Conservation (phyloP, 345 rosid genomes). For the Atalantia buxifolia region DNA sequence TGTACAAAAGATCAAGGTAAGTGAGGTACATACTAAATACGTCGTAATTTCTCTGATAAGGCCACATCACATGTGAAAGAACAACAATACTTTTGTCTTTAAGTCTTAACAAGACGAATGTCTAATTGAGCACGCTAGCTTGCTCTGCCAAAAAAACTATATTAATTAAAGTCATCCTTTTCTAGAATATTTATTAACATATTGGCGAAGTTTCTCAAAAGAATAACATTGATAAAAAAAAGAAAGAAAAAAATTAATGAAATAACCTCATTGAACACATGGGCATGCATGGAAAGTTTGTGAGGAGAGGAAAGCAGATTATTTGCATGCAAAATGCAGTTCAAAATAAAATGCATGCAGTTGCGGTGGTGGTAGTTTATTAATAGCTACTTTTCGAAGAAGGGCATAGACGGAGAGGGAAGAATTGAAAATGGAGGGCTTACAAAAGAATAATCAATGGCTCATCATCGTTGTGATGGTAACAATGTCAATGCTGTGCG, state of each 20-base stretch:
- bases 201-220: neutral
- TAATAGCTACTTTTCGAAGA: neutral
- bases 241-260: neutral
- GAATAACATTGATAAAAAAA: neutral
- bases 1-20: too few relatives aligned
- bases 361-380: neutral
- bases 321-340: constrained; percentile 3
- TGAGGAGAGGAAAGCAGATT: neutral
- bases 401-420: neutral
- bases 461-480: neutral
- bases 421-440: constrained; percentile 2
- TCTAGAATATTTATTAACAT: neutral
- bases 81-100: neutral
- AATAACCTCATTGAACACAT: neutral
- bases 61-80: neutral
- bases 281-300: neutral
- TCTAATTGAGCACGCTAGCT: neutral
- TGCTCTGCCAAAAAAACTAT: neutral
- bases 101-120: too few relatives aligned
- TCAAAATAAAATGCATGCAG: neutral
- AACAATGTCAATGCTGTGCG: neutral
- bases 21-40: too few relatives aligned
- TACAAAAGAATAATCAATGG: neutral
- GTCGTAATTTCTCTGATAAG: too few relatives aligned
- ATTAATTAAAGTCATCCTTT: neutral